A percentile compares a stretch with the other conserved stretches of the same genome.
Conservation (phyloP, 495 filamentous ascomycete genomes). For the Amorphotheca resinae region DNA sequence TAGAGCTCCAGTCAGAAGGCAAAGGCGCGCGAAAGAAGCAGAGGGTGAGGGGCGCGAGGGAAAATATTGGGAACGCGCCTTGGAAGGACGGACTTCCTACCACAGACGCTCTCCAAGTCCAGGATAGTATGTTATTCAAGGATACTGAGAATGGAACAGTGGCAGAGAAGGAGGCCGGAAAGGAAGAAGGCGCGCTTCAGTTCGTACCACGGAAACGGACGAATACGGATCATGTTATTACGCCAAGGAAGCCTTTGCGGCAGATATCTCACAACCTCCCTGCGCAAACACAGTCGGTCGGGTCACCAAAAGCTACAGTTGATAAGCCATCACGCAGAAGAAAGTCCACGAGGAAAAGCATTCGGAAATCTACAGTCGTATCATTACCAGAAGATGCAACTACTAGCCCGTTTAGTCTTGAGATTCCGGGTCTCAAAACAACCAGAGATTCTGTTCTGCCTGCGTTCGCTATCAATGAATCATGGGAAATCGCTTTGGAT, state of each 20-base stretch:
- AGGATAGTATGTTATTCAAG: background rate
- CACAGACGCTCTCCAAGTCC: background rate
- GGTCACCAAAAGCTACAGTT: background rate
- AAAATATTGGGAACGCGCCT: conserved; percentile 15
- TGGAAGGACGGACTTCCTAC: conserved; percentile 6
- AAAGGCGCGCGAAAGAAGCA: conserved; percentile 17
- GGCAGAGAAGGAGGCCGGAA: background rate
- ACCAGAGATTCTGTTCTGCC: background rate
- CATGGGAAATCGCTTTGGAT: background rate
- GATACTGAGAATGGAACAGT: background rate
- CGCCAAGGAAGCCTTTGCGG: conserved; percentile 15
- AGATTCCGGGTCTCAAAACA: background rate
- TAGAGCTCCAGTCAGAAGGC: conserved; percentile 15
- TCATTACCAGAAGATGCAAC: too few species aligned
- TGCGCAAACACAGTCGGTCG: background rate
- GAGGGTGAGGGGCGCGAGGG: conserved; percentile 11
- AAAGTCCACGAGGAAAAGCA: conserved; percentile 11
- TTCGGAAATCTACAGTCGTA: background rate
- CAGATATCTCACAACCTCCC: conserved; percentile 2
- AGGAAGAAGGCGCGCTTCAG: conserved; percentile 6
- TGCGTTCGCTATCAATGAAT: background rate
- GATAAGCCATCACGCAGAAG: conserved; percentile 4
- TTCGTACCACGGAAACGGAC: conserved; percentile 19
- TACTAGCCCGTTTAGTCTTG: too few species aligned
- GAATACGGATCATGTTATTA: conserved; percentile 19